Conservation (phyloP, 768 basidiomycete genomes). For the Hysterangium stoloniferum region DNA sequence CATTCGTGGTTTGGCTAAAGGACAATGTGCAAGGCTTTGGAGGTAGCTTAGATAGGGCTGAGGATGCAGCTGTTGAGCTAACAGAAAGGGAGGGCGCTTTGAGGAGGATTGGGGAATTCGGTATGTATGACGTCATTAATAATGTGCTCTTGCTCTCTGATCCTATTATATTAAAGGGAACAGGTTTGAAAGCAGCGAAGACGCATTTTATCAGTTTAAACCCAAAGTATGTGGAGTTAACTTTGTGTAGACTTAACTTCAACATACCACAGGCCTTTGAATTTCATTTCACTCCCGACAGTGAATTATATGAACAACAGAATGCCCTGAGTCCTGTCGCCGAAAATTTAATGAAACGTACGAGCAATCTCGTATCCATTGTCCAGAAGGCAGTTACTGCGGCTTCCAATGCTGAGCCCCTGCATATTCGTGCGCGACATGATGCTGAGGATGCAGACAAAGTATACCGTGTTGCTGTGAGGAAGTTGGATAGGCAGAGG, state of each 20-base stretch:
- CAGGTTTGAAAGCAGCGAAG: slow-evolving; percentile 66
- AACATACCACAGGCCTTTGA: slow-evolving; percentile 51
- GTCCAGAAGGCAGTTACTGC: slow-evolving; percentile 62
- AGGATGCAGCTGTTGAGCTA: slow-evolving; percentile 60
- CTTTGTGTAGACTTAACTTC: too few species aligned
- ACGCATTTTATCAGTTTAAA: slow-evolving; percentile 80
- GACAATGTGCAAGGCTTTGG: slow-evolving; percentile 71
- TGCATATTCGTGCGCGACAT: slow-evolving; percentile 58
- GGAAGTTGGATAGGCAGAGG: slow-evolving; percentile 78
- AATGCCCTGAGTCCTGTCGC: slow-evolving; percentile 31
- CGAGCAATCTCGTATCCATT: slow-evolving; percentile 58
- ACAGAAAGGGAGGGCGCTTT: slow-evolving; percentile 54
- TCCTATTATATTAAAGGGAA: slow-evolving; percentile 47
- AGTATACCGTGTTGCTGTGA: slow-evolving; percentile 70
- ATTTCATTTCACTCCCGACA: slow-evolving; percentile 29
- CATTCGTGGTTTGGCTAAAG: slow-evolving; percentile 79
- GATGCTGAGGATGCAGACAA: slow-evolving; percentile 81
- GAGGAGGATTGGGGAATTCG: slow-evolving; percentile 63
- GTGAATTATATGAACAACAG: slow-evolving; percentile 25
- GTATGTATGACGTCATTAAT: slow-evolving; percentile 4
- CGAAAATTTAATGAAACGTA: slow-evolving; percentile 60
- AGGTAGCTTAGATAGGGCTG: slow-evolving; percentile 70
- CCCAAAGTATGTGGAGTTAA: slow-evolving; percentile 47
- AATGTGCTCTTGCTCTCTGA: not conserved
- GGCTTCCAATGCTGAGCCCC: slow-evolving; percentile 47